Evolutionary conservation across 1,139 yeast genomes (phyloP).

Genomic region (Yamadazyma mexicana): DNA sequence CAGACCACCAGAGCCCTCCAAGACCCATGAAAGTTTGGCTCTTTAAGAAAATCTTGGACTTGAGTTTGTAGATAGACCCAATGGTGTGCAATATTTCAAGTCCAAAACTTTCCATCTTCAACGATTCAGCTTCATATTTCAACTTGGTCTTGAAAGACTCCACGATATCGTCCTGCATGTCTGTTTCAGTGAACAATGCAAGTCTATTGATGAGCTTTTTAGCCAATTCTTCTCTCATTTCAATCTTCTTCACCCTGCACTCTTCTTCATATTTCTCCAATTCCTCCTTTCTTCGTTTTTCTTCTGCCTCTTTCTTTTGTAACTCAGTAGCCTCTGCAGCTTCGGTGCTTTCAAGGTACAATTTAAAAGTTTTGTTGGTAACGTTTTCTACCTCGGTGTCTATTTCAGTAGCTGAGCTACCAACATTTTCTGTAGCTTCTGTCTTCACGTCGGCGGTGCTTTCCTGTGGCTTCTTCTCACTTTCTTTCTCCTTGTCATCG

Average conservation of each 20-base stretch:
- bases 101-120: constrained; percentile 94
- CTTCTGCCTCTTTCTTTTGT: constrained; percentile 43
- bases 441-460: neutral
- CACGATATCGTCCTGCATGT: constrained; percentile 66
- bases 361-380: constrained; percentile 2
- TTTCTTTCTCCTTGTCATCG: constrained; percentile 17
- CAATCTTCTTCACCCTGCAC: constrained; percentile 67
- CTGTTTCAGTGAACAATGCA: constrained; percentile 82
- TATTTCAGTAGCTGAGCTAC: neutral
- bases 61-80: constrained; percentile 74
- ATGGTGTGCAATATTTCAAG: constrained; percentile 84
- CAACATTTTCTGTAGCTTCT: neutral
- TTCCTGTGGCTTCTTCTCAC: too few species aligned
- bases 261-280: constrained; percentile 80
- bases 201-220: constrained; percentile 65
- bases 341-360: constrained; percentile 13
- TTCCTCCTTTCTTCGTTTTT: constrained; percentile 56
- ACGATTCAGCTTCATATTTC: constrained; percentile 78
- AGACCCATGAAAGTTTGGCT: constrained; percentile 76
- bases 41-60: constrained; percentile 58
- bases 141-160: constrained; percentile 70
- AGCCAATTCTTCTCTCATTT: constrained; percentile 65
- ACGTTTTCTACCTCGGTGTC: neutral
- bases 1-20: constrained; percentile 80
- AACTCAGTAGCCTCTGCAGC: constrained; percentile 10